Base-by-base conservation (phyloP, 495 filamentous ascomycete species). In the Penicillium chermesinum region DNA sequence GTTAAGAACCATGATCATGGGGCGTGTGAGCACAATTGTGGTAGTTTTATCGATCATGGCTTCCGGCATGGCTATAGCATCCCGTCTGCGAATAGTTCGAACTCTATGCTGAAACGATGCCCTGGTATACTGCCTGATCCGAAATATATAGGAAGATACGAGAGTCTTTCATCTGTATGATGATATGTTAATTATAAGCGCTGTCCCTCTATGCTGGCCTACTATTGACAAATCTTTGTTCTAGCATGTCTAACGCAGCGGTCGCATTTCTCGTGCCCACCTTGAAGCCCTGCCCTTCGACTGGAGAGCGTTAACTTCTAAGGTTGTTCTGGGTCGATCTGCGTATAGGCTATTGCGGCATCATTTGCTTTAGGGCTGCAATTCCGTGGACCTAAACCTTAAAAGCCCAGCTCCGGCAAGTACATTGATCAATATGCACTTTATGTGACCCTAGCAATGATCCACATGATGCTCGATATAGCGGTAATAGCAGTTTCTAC, bases 161-260 rank as follows among this genome's bases (percentile, higher is more conserved):
- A 30, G 10, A 5, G 25, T 30, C 10, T 5, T 30, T 30, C n/a
- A n/a, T n/a, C n/a, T n/a, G n/a, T n/a, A n/a, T n/a, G n/a, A n/a
- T n/a, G n/a, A n/a, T n/a, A n/a, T n/a, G n/a, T n/a, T n/a, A n/a
- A n/a, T n/a, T n/a, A n/a, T n/a, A 30, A 30, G 25, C 10, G 4
- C 10, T 5, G 25, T 4, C 25, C 25, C 25, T 30, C 4, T 30
- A 30, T 30, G 25, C 25, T 5, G 25, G 25, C 10, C 38, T 52
- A 27, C 48, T 55, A 1, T 39, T 55, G 7, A 38, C 53, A 17
- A n/a, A 19, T 55, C 14, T 10, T 52, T 10, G 48, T 55, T 10
- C n/a, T 55, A 3, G 44, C 42, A 9, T 55, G 7, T 55, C 53
- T 7, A 55, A 55, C 38, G 48, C 53, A 4, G 48, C 48, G 12